Conservation (phyloP, 2,329 filamentous ascomycete genomes). For the Epichloe coenophiala region DNA sequence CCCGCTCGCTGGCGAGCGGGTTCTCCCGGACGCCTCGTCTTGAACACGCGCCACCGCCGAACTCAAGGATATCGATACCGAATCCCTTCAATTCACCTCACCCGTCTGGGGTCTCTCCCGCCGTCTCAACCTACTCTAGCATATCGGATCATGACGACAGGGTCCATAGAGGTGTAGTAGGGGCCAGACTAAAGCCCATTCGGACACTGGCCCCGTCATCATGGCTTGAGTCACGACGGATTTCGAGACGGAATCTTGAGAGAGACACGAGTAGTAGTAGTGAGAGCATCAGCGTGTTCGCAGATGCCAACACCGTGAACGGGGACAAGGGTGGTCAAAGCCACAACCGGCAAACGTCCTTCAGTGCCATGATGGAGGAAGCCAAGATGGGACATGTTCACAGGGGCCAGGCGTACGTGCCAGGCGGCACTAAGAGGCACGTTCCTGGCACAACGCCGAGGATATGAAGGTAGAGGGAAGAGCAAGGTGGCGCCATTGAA, state of each 20-base stretch:
- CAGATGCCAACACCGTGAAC: constrained; percentile 29
- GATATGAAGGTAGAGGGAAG: constrained; percentile 9
- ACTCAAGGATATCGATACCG: constrained; percentile 18
- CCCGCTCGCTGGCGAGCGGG: background rate
- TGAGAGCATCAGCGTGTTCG: constrained; percentile 40
- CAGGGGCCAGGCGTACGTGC: constrained; percentile 25
- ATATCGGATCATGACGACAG: constrained; percentile 14
- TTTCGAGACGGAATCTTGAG: constrained; percentile 21
- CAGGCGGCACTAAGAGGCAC: background rate
- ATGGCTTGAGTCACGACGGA: constrained; percentile 12
- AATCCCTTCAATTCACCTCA: constrained; percentile 23
- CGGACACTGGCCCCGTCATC: constrained; percentile 22
- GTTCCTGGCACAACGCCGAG: constrained; percentile 23
- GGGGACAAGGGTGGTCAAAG: background rate
- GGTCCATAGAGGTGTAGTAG: constrained; percentile 15
- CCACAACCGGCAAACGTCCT: constrained; percentile 29
- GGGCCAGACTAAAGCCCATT: constrained; percentile 21
- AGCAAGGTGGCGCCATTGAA: background rate
- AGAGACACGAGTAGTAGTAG: constrained; percentile 32
- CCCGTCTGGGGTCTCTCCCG: constrained; percentile 11
- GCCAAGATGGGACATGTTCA: constrained; percentile 29
- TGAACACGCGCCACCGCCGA: background rate
- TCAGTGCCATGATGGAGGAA: constrained; percentile 39
- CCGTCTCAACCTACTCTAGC: constrained; percentile 8
- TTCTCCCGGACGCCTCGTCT: background rate